Conservation (phyloP, 371 early-diverging fungal genomes). For the Apophysomyces trapeziformis region DNA sequence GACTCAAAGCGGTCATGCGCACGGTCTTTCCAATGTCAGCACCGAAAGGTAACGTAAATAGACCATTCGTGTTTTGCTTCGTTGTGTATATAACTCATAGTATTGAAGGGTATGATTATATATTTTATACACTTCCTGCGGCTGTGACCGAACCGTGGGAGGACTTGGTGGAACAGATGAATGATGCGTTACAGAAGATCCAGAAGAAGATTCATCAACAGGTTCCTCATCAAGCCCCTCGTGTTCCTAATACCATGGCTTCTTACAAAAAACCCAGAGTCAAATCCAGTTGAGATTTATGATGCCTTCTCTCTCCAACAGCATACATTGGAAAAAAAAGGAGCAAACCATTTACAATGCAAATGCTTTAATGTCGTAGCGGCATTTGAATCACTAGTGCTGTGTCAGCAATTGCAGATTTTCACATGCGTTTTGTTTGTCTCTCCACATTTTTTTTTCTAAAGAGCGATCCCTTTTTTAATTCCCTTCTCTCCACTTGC, state of each 20-base stretch:
- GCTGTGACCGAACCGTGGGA: constrained; percentile 23
- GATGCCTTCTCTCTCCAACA: background rate
- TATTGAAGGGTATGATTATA: constrained; percentile 26
- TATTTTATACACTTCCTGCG: constrained; percentile 20
- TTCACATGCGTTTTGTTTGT: constrained; percentile 19
- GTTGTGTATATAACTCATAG: background rate
- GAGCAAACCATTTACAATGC: constrained; percentile 1
- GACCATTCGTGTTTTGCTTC: background rate
- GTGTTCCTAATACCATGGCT: background rate
- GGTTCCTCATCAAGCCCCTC: background rate
- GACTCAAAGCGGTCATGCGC: constrained; percentile 26
- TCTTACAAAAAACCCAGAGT: too few relatives aligned
- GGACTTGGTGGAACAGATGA: constrained; percentile 7
- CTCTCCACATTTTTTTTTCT: background rate
- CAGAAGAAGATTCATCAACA: constrained; percentile 3
- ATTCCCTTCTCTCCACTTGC: background rate
- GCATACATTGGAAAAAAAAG: background rate
- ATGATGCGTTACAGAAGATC: background rate
- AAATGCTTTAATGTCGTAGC: background rate
- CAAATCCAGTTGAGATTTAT: constrained; percentile 2
- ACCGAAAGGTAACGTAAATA: constrained; percentile 1
- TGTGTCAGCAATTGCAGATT: constrained; percentile 13
- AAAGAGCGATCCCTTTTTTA: background rate
- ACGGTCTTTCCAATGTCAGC: constrained; percentile 13
- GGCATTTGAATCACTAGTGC: constrained; percentile 11